Conservation (phyloP, 352 stramenopile species). For the Thalassiosira exigua region DNA sequence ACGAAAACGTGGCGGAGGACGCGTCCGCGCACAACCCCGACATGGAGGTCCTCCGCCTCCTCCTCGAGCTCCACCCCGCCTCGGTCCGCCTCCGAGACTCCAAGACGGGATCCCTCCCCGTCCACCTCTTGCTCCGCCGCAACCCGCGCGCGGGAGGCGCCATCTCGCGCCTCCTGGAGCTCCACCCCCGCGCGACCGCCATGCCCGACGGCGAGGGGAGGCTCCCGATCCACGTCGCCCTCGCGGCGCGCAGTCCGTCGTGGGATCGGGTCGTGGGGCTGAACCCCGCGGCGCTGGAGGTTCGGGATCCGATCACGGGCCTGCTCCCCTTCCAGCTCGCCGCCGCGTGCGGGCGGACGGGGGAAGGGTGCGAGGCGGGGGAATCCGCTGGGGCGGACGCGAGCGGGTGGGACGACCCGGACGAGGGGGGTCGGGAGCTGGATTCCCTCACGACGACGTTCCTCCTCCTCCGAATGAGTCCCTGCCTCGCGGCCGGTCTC, state of each 20-base stretch:
- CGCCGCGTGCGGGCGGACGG: slow-evolving; percentile 10
- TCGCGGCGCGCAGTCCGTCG: slow-evolving; percentile 33
- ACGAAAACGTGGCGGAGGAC: not conserved
- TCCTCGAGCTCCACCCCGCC: slow-evolving; percentile 44
- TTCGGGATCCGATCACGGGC: slow-evolving; percentile 41
- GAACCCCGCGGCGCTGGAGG: slow-evolving; percentile 35
- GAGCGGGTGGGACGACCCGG: not conserved
- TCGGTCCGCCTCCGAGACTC: slow-evolving; percentile 43
- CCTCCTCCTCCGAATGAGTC: slow-evolving; percentile 44
- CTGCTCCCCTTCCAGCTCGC: slow-evolving; percentile 53
- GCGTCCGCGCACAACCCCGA: not conserved
- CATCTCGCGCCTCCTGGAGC: slow-evolving; percentile 40
- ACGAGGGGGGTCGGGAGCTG: slow-evolving; percentile 8
- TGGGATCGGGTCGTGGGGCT: slow-evolving; percentile 35
- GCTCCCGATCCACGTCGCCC: slow-evolving; percentile 47
- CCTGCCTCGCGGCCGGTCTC: slow-evolving; percentile 40
- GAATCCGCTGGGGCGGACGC: slow-evolving; percentile 33
- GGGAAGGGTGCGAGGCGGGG: not conserved
- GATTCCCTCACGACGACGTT: slow-evolving; percentile 39
- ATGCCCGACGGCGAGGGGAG: slow-evolving; percentile 48
- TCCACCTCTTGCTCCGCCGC: slow-evolving; percentile 41
- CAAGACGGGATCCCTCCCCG: slow-evolving; percentile 39
- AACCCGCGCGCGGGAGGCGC: slow-evolving; percentile 29
- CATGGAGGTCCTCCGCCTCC: slow-evolving; percentile 44
- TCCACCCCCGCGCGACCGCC: slow-evolving; percentile 29